Evolutionary conservation across 2,329 filamentous ascomycete genomes (phyloP).

Genomic region (Hypoxylon sp.): DNA sequence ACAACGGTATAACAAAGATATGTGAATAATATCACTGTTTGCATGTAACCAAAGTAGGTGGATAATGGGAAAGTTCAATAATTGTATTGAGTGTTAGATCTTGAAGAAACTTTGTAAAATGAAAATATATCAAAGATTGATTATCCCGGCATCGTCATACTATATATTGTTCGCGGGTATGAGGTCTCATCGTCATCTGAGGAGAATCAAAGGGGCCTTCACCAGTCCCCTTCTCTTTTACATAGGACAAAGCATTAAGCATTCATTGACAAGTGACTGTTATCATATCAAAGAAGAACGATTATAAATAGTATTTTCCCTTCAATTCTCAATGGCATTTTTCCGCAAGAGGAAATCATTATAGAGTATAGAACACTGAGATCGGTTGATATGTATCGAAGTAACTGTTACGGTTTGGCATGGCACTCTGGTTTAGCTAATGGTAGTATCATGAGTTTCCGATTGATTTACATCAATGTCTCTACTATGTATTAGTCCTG

Average conservation of each 20-base stretch:
- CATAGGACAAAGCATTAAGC: conserved; percentile 1
- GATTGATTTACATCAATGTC: neutral
- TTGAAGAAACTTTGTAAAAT: neutral
- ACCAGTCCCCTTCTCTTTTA: neutral
- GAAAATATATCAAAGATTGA: neutral
- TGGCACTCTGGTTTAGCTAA: neutral
- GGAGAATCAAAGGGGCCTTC: neutral
- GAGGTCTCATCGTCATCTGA: neutral
- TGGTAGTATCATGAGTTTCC: neutral
- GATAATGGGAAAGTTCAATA: neutral
- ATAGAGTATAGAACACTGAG: neutral
- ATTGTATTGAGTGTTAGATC: neutral
- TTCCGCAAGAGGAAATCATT: conserved; percentile 2
- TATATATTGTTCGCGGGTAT: neutral
- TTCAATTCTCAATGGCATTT: neutral
- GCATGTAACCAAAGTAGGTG: neutral
- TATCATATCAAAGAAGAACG: neutral
- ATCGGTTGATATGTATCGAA: neutral
- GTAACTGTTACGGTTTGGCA: neutral
- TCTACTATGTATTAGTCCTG: neutral
- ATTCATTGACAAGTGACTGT: neutral
- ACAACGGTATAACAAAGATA: neutral
- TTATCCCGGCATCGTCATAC: no score
- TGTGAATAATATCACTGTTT: neutral
- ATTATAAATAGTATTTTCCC: neutral